Percentiles rank a stretch among this genome's conserved stretches.
phyloP scores from a whole-genome alignment of 225 moss, liverwort and hornwort species.

The Takakia lepidozioides region DNA sequence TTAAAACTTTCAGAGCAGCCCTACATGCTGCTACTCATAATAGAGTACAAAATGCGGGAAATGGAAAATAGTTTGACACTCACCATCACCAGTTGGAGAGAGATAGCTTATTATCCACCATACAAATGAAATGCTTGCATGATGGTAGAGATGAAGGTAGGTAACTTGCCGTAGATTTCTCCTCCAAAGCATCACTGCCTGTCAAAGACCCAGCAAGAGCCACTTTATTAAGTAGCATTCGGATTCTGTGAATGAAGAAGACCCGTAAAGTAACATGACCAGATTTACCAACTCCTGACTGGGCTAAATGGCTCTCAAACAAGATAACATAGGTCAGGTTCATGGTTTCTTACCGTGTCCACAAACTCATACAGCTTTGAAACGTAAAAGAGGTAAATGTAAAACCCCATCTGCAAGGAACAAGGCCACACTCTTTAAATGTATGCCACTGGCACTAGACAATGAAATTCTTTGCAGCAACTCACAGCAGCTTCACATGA shows the following conservation, averaged over 20 bases:
- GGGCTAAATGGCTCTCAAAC: neutral
- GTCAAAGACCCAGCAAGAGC: constrained; percentile 11
- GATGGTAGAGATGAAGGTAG: constrained; percentile 82
- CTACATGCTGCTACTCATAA: too few relatives aligned
- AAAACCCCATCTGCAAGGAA: constrained; percentile 54
- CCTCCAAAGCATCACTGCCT: constrained; percentile 76
- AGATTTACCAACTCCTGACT: neutral
- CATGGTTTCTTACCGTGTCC: constrained; percentile 63
- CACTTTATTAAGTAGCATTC: neutral
- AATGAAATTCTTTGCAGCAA: neutral
- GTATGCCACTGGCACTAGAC: neutral
- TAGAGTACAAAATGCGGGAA: too few relatives aligned
- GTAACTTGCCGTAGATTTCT: constrained; percentile 79
- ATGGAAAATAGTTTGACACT: constrained; percentile 3
- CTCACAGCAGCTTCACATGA: neutral
- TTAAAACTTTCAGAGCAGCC: too few relatives aligned
- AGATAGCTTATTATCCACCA: constrained; percentile 85
- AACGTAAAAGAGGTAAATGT: constrained; percentile 67
- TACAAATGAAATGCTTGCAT: constrained; percentile 73
- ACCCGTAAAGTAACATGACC: neutral
- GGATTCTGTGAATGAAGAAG: neutral
- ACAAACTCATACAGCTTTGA: constrained; percentile 91
- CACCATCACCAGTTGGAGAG: constrained; percentile 61
- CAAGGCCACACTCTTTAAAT: neutral
- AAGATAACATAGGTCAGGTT: neutral